These are phyloP conservation scores for Ustilago shanxiensis DNA, from an alignment of 1,284 basidiomycete genomes.

Conservation along the genomic window DNA sequence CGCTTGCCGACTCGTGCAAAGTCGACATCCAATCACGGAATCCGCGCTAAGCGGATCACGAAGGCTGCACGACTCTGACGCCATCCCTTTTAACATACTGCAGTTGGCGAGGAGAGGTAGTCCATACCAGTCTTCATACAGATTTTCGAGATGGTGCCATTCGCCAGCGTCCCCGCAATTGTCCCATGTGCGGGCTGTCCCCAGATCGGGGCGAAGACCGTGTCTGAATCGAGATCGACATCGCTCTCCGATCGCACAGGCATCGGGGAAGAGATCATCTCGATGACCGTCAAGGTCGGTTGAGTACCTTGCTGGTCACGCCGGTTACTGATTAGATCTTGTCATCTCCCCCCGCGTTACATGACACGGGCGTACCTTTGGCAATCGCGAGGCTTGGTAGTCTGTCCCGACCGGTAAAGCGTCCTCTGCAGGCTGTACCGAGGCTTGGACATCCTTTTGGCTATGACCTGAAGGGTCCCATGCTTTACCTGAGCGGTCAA, in stretches of 20 bases:
- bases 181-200: not conserved
- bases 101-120: not conserved
- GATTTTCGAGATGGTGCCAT: not conserved
- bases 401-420: not conserved
- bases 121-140: not conserved
- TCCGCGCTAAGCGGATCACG: slow-evolving; percentile 37
- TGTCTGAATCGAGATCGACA: not conserved
- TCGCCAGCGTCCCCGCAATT: not conserved
- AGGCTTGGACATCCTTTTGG: not conserved
- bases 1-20: slow-evolving; percentile 17
- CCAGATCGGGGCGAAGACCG: not conserved
- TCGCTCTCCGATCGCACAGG: not conserved
- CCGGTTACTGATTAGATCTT: slow-evolving; percentile 32
- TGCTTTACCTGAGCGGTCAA: not conserved
- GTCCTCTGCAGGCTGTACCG: not conserved
- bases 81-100: slow-evolving; percentile 19
- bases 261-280: slow-evolving; percentile 3
- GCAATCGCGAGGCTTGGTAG: not conserved
- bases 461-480: slow-evolving; percentile 27
- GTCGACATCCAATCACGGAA: slow-evolving; percentile 33
- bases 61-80: slow-evolving; percentile 31
- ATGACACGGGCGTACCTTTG: slow-evolving; percentile 8
- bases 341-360: slow-evolving; percentile 12
- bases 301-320: slow-evolving; percentile 29
- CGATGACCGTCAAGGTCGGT: slow-evolving; percentile 18